Base-by-base conservation (phyloP, 2,329 filamentous ascomycete genomes). In the Botrytis medusae region DNA sequence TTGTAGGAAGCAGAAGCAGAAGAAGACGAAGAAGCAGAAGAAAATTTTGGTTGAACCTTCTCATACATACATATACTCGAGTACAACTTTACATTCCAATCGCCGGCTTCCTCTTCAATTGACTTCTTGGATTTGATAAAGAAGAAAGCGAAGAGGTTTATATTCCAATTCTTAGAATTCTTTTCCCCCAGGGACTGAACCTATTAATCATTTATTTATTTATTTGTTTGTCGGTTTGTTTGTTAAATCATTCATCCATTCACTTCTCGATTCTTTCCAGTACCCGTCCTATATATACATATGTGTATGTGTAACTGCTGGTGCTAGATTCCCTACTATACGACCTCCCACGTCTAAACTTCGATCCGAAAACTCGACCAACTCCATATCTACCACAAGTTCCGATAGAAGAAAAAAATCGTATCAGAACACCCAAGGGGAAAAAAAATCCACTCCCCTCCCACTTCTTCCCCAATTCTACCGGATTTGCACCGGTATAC, bases 401-500 rank as follows among this genome's bases (percentile, higher is more conserved):
- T 62, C 12, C 25, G 29, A 46, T 20, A 46, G 6, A 37, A 37
- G 37, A 22, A 34, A 65, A 65, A 51, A n/a, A 29, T 44, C n/a
- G 34, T 32, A 67, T 51, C 63, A 25, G 44, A 48, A 51, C 63
- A 67, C 44, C 44, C 37, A 51, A 12, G 34, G 48, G 10, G 14
- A 54, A 42, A 42, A 32, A 51, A 67, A 67, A 67, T 29, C 64
- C 64, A 67, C 64, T 40, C 46, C 32, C 32, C 40, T 37, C 46
- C 32, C 22, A 37, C 34, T 40, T 34, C 34, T 46, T 29, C 67
- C 25, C 18, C 72, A 71, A 42, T 63, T 69, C 62, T 60, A 51
- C 73, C 73, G 73, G 68, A 51, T 42, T 72, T 72, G 48, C 46
- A 51, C 57, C 73, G 73, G 67, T 71, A 74, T 44, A 65, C 63